Evolutionary conservation across 2,329 filamentous ascomycete species (phyloP), one percentile per base, ranked within the genome.

Genomic region (Fusarium siculi): DNA sequence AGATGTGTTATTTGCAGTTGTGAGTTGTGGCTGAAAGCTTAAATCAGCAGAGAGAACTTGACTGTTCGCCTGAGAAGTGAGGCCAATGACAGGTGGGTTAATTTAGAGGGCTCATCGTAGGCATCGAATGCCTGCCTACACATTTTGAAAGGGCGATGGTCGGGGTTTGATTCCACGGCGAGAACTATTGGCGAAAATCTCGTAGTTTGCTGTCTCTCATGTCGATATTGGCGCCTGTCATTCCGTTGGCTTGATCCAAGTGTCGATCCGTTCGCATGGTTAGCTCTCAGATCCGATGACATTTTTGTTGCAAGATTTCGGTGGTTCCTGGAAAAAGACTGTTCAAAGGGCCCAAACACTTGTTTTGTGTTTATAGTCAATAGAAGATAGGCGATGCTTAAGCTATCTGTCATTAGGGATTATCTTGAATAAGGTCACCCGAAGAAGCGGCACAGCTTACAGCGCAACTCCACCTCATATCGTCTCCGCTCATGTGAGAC

Each of bases 101-200:
- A n/a, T n/a, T n/a, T n/a, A n/a, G n/a, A n/a, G n/a, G n/a, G n/a
- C n/a, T n/a, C n/a, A n/a, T n/a, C n/a, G n/a, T n/a, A n/a, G n/a
- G n/a, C n/a, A n/a, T n/a, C n/a, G n/a, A n/a, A n/a, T n/a, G n/a
- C n/a, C n/a, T n/a, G n/a, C n/a, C n/a, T n/a, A n/a, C n/a, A n/a
- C 50, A 74, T 72, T 74, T 69, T 52, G 65, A 54, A 57, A 59
- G 49, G 68, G 68, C 50, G 60, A 68, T 74, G 72, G 72, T 69
- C 72, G 72, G 72, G 53, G 46, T 19, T 55, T 44, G 28, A 49
- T 53, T 21, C 68, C 53, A 40, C 28, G 40, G 59, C 21, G 56
- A 72, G 70, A 40, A 60, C 46, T 63, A 11, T 37, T 40, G n/a
- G 21, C 39, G 70, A 34, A 50, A 66, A 71, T 72, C 68, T 2